phyloP scores from a whole-genome alignment of 2,329 filamentous ascomycete genomes.

The Neofusicoccum cordaticola region DNA sequence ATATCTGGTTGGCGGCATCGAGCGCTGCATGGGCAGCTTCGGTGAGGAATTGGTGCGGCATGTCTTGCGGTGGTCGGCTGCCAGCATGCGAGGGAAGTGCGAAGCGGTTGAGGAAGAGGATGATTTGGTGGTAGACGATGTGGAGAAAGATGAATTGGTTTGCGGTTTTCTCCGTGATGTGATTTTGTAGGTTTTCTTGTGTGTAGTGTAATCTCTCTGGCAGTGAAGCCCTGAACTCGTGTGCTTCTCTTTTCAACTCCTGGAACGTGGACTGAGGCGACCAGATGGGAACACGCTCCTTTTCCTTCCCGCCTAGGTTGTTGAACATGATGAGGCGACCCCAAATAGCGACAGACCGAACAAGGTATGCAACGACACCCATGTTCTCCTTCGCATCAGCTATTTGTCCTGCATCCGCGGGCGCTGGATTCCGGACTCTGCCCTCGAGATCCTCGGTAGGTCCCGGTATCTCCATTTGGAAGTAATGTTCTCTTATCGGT shows the following conservation, averaged over 20 bases:
- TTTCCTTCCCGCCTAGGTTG: slow-evolving; percentile 82
- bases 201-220: slow-evolving; percentile 73
- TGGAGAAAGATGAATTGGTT: slow-evolving; percentile 94
- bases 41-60: slow-evolving; percentile 74
- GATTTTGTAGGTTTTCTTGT: slow-evolving; percentile 76
- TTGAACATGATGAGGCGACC: slow-evolving; percentile 85
- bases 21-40: slow-evolving; percentile 74
- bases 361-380: slow-evolving; percentile 89
- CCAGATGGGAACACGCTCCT: slow-evolving; percentile 78
- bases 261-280: slow-evolving; percentile 73
- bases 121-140: slow-evolving; percentile 83
- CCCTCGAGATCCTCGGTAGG: slow-evolving; percentile 81
- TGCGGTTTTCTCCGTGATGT: slow-evolving; percentile 78
- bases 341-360: slow-evolving; percentile 83
- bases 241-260: slow-evolving; percentile 66
- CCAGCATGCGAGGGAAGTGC: slow-evolving; percentile 69
- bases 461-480: slow-evolving; percentile 86
- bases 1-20: slow-evolving; percentile 82
- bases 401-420: slow-evolving; percentile 62
- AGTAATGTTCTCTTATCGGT: slow-evolving; percentile 85
- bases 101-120: slow-evolving; percentile 86
- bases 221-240: slow-evolving; percentile 66
- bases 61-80: slow-evolving; percentile 63
- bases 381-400: slow-evolving; percentile 76
- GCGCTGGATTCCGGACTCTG: slow-evolving; percentile 60